phyloP scores from a whole-genome alignment of 2,329 filamentous ascomycete species.

The Amesomyces nigricolor region DNA sequence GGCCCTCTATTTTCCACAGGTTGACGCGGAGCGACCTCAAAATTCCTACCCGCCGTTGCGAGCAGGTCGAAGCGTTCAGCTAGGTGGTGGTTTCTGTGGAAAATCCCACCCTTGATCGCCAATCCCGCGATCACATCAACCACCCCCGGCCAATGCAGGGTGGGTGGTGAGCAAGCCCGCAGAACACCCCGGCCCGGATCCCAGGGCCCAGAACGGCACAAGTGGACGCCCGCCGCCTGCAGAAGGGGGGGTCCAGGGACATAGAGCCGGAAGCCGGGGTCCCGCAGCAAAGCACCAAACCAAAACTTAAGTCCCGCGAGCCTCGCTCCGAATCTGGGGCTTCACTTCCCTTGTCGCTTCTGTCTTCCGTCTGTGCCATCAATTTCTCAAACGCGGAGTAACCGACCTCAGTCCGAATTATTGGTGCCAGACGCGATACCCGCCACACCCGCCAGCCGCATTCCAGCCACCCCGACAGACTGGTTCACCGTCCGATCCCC shows the following conservation, averaged over 20 bases:
- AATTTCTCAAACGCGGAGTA: neutral
- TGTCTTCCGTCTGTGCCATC: neutral
- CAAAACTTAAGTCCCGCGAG: conserved; percentile 14
- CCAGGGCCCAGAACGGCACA: neutral
- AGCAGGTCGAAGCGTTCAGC: too few relatives aligned
- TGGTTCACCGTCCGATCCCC: too few relatives aligned
- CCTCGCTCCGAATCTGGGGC: conserved; percentile 15
- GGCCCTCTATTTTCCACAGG: too few relatives aligned
- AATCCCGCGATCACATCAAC: too few relatives aligned
- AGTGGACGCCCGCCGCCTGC: conserved; percentile 6
- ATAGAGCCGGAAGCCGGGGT: neutral
- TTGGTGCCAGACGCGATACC: too few relatives aligned
- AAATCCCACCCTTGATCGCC: too few relatives aligned
- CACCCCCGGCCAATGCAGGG: neutral
- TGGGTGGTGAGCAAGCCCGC: neutral
- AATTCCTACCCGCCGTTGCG: too few relatives aligned
- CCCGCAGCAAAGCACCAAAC: neutral
- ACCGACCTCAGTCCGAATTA: too few relatives aligned
- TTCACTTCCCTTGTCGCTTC: conserved; percentile 6
- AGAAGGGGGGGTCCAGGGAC: neutral
- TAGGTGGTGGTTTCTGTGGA: too few relatives aligned
- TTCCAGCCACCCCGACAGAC: too few relatives aligned
- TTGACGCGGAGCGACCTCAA: too few relatives aligned
- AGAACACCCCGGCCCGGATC: neutral
- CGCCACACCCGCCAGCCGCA: neutral